Evolutionary conservation across 805 yeast species (phyloP).

Genomic region (Priceomyces carsonii): DNA sequence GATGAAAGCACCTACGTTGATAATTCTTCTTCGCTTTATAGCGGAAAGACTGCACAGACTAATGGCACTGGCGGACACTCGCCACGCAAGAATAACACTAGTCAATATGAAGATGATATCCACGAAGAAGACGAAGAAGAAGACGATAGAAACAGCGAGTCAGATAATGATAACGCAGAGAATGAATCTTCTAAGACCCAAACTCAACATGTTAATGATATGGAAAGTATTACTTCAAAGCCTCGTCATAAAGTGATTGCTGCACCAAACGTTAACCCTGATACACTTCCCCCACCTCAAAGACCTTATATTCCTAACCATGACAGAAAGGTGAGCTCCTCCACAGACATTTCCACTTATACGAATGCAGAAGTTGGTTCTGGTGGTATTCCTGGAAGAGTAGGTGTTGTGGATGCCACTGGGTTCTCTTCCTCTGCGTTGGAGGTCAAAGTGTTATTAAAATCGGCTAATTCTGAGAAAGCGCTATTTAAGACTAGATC

Average conservation of each 20-base stretch:
- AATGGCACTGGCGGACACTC: conserved; percentile 4
- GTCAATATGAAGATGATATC: conserved; percentile 1
- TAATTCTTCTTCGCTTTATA: conserved; percentile 4
- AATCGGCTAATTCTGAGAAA: conserved; percentile 48
- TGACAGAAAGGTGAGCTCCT: conserved; percentile 22
- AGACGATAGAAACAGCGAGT: conserved; percentile 1
- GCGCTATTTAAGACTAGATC: conserved; percentile 67
- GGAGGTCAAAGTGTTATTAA: conserved; percentile 57
- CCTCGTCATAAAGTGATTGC: conserved; percentile 17
- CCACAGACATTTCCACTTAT: conserved; percentile 35
- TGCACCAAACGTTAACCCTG: conserved; percentile 33
- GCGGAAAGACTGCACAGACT: conserved; percentile 6
- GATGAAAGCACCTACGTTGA: conserved; percentile 9
- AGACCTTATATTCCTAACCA: conserved; percentile 25
- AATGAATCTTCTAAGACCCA: conserved; percentile 8
- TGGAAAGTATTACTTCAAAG: conserved; percentile 7
- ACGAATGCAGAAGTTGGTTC: conserved; percentile 32
- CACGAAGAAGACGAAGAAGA: conserved; percentile 4
- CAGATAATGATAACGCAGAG: conserved; percentile 2
- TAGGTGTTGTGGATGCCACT: conserved; percentile 50
- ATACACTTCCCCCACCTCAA: conserved; percentile 40
- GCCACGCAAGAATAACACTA: conserved; percentile 1
- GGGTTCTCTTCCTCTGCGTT: conserved; percentile 39
- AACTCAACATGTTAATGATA: conserved; percentile 5
- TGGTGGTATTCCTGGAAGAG: conserved; percentile 51